Conservation (phyloP, 208 protist species). For the Wallacemonas sp. region DNA sequence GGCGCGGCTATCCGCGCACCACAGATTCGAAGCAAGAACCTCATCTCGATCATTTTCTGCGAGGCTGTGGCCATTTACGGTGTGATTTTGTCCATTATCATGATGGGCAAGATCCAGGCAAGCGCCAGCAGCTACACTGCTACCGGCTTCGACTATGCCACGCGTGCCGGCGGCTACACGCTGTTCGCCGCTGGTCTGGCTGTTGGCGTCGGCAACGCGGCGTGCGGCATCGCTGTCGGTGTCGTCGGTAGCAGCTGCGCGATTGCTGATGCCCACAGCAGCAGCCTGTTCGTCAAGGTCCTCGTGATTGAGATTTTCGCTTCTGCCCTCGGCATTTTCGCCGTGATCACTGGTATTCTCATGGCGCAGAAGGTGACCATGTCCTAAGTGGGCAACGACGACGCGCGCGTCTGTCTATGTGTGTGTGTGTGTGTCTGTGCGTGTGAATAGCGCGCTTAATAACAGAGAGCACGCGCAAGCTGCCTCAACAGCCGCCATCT, state of each 20-base stretch:
- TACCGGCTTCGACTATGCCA: slow-evolving; percentile 53
- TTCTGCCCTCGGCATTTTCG: slow-evolving; percentile 96
- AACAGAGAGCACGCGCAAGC: not conserved
- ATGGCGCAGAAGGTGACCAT: slow-evolving; percentile 90
- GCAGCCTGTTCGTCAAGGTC: slow-evolving; percentile 97
- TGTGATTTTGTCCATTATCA: slow-evolving; percentile 99
- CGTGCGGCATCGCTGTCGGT: slow-evolving; percentile 95
- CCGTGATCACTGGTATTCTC: slow-evolving; percentile 98
- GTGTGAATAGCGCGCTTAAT: no score
- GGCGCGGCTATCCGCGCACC: slow-evolving; percentile 86
- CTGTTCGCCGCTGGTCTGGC: slow-evolving; percentile 95
- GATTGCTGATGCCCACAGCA: slow-evolving; percentile 95
- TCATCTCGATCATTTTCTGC: slow-evolving; percentile 98
- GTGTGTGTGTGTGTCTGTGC: not conserved
- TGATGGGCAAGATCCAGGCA: slow-evolving; percentile 92
- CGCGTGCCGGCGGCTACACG: slow-evolving; percentile 82
- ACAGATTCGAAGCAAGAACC: slow-evolving; percentile 93
- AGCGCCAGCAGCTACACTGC: slow-evolving; percentile 45
- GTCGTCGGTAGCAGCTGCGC: slow-evolving; percentile 96
- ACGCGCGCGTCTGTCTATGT: not conserved
- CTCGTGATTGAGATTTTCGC: slow-evolving; percentile 98
- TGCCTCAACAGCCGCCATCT: no score
- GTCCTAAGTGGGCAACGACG: slow-evolving; percentile 34
- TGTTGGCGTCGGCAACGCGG: slow-evolving; percentile 96
- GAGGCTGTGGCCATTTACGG: slow-evolving; percentile 99